Percentiles rank a stretch among this genome's conserved stretches.
Evolutionary conservation across 208 protist genomes (phyloP).

Genomic region (Vickermania spadyakhi): DNA sequence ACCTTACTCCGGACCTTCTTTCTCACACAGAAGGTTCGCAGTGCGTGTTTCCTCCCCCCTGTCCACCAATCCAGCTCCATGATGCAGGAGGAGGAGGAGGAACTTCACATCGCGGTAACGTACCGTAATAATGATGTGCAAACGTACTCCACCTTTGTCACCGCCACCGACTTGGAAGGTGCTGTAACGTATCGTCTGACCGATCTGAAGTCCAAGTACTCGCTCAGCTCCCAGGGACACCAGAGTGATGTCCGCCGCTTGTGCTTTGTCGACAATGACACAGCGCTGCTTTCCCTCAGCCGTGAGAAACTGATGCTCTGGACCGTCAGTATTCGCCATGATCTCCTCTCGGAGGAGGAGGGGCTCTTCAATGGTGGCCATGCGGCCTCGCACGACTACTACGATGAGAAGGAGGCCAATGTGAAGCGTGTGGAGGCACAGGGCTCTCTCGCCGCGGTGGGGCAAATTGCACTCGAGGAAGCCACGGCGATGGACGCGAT

Average conservation of each 20-base stretch:
- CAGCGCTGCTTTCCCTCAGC: constrained; percentile 67
- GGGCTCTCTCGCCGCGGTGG: constrained; percentile 42
- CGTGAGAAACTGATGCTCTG: constrained; percentile 77
- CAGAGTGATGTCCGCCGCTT: constrained; percentile 64
- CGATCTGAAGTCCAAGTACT: constrained; percentile 50
- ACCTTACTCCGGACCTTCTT: constrained; percentile 71
- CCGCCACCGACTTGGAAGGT: constrained; percentile 42
- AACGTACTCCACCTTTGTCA: constrained; percentile 61
- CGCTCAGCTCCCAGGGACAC: constrained; percentile 50
- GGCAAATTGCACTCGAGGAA: constrained; percentile 39
- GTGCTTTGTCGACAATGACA: constrained; percentile 77
- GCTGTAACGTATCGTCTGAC: constrained; percentile 45
- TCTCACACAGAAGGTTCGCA: constrained; percentile 67
- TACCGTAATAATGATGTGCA: constrained; percentile 79
- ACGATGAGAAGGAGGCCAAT: constrained; percentile 68
- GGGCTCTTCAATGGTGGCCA: background rate
- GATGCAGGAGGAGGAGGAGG: constrained; percentile 5
- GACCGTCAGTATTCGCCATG: constrained; percentile 39
- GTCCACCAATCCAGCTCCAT: background rate
- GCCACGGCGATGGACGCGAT: constrained; percentile 55
- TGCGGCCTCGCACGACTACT: constrained; percentile 49
- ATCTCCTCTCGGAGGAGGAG: constrained; percentile 27
- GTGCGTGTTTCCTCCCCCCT: constrained; percentile 58
- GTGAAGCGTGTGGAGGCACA: constrained; percentile 33
- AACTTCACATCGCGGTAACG: constrained; percentile 73